Evolutionary conservation across 2,329 filamentous ascomycete genomes (phyloP), one percentile per base, ranked within the genome.

Genomic region (Exophiala dermatitidis): DNA sequence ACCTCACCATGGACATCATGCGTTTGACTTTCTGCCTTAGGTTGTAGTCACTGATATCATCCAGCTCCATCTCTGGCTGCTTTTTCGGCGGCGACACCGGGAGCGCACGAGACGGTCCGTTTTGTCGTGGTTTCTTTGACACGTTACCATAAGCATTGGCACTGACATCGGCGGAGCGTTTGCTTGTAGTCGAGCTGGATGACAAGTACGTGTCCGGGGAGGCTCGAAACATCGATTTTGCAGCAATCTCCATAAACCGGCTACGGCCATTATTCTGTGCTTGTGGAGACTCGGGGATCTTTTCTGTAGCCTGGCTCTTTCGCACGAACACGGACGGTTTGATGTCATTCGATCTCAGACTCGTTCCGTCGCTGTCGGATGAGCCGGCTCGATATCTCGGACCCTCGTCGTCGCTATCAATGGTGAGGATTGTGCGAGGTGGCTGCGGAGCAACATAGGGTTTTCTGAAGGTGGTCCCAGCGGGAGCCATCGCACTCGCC

Each of bases 401-500:
- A 3, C 74, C 75, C 41, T 79, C 77, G 48, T 78, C 75, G 48
- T 81, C 78, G 4, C 76, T 80, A 42, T 78, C 72, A 10, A 75
- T 71, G 45, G 80, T 73, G 50, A 68, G 66, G 37, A 71, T 66
- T 45, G 66, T 62, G 62, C 67, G 63, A 55, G 69, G 70, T 43
- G 67, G 63, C 42, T 76, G 72, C 26, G 69, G 67, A 10, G 69
- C 67, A 48, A 68, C 66, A 2, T 69, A 62, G 44, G 73, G 77
- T 37, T 80, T 74, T 59, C 80, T 78, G 64, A 86, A 91, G 6
- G 77, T 69, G 0, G 89, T 94, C 4, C 89, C 86, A 43, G 83
- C 79, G 30, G 89, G 87, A 34, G 88, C 86, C 74, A 94, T 85
- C 42, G 81, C 71, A 57, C 75, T 82, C 26, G 78, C 80, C 41